A percentile compares a stretch with the other conserved stretches of the same genome.
Conservation (phyloP, 768 basidiomycete genomes). For the Trichaptum fuscoviolaceum region DNA sequence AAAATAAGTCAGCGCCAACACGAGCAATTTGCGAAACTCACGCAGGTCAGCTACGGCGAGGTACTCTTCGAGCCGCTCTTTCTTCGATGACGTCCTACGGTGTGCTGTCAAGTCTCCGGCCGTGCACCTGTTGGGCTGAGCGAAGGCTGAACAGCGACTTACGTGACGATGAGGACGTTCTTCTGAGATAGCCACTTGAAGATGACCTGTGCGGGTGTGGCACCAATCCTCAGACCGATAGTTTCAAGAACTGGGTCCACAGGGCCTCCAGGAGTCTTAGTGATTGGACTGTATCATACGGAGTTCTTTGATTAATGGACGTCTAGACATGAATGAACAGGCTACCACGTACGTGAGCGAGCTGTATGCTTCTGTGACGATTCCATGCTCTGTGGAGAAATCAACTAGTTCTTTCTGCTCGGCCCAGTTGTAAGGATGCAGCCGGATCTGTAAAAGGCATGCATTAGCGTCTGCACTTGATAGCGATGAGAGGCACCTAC, state of each 20-base stretch:
- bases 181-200: constrained; percentile 68
- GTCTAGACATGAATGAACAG: not conserved
- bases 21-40: constrained; percentile 20
- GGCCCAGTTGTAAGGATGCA: constrained; percentile 70
- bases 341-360: constrained; percentile 44
- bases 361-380: constrained; percentile 61
- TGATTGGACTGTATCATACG: constrained; percentile 24
- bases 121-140: not conserved
- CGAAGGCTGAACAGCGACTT: constrained; percentile 17
- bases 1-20: constrained; percentile 3
- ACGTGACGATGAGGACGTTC: constrained; percentile 65
- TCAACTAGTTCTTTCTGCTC: constrained; percentile 51
- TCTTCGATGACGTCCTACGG: constrained; percentile 53
- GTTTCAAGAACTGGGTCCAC: constrained; percentile 51
- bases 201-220: constrained; percentile 60
- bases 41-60: constrained; percentile 57
- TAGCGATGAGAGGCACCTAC: constrained; percentile 24
- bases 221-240: constrained; percentile 48
- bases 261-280: constrained; percentile 25
- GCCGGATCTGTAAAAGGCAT: constrained; percentile 41
- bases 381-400: constrained; percentile 49
- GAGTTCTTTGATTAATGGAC: not conserved
- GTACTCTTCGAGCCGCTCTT: constrained; percentile 61
- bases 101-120: not conserved
- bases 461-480: not conserved